phyloP scores from a whole-genome alignment of 768 basidiomycete species.

The Podaxis rugospora region DNA sequence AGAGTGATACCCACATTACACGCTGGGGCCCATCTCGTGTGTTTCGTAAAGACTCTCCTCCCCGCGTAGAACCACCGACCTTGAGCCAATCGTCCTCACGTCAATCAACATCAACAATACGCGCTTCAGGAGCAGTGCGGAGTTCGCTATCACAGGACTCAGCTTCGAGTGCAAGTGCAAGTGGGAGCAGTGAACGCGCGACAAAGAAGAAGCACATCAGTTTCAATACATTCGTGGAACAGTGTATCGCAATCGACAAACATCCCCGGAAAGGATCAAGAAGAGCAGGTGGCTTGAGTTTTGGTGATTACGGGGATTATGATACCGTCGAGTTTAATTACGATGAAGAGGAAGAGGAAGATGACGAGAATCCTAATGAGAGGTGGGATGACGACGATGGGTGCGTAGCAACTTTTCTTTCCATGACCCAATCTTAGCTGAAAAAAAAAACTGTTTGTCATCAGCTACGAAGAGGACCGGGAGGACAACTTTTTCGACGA shows the following conservation, averaged over 20 bases:
- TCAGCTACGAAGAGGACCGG: conserved; percentile 67
- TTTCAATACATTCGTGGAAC: conserved; percentile 98
- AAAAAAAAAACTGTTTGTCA: conserved; percentile 7
- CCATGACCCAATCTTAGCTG: not conserved
- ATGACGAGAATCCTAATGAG: not conserved
- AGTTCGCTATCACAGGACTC: conserved; percentile 30
- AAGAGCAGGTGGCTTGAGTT: not conserved
- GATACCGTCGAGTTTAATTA: conserved; percentile 23
- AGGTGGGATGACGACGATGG: conserved; percentile 52
- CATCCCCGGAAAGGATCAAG: conserved; percentile 31
- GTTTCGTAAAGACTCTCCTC: conserved; percentile 68
- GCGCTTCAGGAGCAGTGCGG: conserved; percentile 21
- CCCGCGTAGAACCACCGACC: conserved; percentile 44
- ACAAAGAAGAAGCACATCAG: conserved; percentile 84
- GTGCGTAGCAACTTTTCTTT: conserved; percentile 31
- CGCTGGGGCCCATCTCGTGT: conserved; percentile 44
- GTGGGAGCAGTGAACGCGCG: conserved; percentile 21
- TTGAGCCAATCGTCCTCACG: conserved; percentile 18
- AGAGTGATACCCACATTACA: conserved; percentile 82
- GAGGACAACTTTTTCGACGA: conserved; percentile 51
- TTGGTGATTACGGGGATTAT: conserved; percentile 3
- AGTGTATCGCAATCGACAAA: conserved; percentile 88
- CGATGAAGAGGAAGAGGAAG: conserved; percentile 59
- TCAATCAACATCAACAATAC: conserved; percentile 11
- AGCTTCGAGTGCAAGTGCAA: conserved; percentile 23